Conservation (phyloP, 495 filamentous ascomycete species). For the Amorphotheca resinae region DNA sequence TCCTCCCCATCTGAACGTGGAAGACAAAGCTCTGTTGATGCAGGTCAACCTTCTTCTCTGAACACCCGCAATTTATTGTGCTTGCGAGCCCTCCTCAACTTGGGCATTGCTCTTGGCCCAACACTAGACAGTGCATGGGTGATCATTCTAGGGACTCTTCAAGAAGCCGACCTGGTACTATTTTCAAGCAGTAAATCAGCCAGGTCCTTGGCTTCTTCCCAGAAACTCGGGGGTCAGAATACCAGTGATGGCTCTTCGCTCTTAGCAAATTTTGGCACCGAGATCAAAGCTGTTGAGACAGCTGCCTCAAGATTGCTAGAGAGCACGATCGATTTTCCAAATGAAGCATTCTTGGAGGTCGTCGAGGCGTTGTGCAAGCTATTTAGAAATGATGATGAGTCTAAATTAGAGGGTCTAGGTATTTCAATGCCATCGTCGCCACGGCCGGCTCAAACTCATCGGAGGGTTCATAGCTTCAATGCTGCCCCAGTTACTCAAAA, state of each 20-base stretch:
- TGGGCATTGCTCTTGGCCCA: conserved; percentile 89
- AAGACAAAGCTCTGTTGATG: conserved; percentile 39
- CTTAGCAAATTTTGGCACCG: conserved; percentile 54
- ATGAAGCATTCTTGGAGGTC: conserved; percentile 65
- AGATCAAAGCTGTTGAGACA: conserved; percentile 80
- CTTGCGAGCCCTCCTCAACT: conserved; percentile 75
- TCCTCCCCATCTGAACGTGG: conserved; percentile 35
- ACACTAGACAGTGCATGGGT: conserved; percentile 76
- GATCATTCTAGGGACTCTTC: conserved; percentile 80
- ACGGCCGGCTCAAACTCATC: conserved; percentile 28
- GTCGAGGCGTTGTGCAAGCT: conserved; percentile 61
- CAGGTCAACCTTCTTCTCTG: conserved; percentile 35
- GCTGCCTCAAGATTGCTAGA: conserved; percentile 81
- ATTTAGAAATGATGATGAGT: conserved; percentile 33
- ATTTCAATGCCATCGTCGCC: conserved; percentile 19
- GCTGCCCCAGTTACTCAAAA: conserved; percentile 38
- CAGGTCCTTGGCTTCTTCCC: conserved; percentile 24
- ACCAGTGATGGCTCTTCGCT: conserved; percentile 35
- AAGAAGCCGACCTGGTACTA: conserved; percentile 80
- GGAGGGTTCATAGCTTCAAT: conserved; percentile 46
- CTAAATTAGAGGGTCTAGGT: conserved; percentile 17
- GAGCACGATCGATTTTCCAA: conserved; percentile 78
- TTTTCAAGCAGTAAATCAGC: conserved; percentile 42
- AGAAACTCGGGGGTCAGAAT: conserved; percentile 26
- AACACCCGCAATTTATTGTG: conserved; percentile 85